Evolutionary conservation across 352 stramenopile genomes (phyloP).

Genomic region (Phytophthora brassicae): DNA sequence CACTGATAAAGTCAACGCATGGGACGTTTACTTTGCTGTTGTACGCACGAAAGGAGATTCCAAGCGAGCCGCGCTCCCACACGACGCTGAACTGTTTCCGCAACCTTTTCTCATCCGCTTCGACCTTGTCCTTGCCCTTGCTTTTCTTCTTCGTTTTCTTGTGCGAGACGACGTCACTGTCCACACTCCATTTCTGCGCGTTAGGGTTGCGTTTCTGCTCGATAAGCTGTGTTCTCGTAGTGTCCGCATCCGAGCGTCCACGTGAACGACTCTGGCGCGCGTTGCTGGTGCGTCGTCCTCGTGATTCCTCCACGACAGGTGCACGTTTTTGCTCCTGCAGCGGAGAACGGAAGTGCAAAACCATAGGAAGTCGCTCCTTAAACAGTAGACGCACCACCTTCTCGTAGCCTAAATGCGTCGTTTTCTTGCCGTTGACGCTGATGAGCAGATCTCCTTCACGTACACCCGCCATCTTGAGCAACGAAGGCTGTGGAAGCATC

Average conservation of each 20-base stretch:
- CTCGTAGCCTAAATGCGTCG: conserved; percentile 70
- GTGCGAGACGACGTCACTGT: conserved; percentile 18
- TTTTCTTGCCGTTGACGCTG: conserved; percentile 80
- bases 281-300: conserved; percentile 14
- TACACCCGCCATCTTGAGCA: conserved; percentile 73
- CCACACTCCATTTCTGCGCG: conserved; percentile 16
- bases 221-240: neutral
- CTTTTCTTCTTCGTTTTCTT: conserved; percentile 30
- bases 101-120: conserved; percentile 44
- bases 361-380: conserved; percentile 71
- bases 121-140: conserved; percentile 26
- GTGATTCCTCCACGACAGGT: conserved; percentile 20
- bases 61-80: conserved; percentile 69
- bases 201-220: conserved; percentile 21
- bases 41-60: conserved; percentile 75
- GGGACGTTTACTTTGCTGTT: conserved; percentile 69
- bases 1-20: conserved; percentile 69
- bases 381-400: conserved; percentile 81
- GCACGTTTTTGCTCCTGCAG: conserved; percentile 20
- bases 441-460: conserved; percentile 70
- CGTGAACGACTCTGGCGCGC: conserved; percentile 2
- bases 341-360: conserved; percentile 76
- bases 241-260: conserved; percentile 9
- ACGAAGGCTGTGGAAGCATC: conserved; percentile 69
- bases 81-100: conserved; percentile 76